Base-by-base conservation (phyloP, 306 rosid species). In the Glycyrrhiza uralensis region DNA sequence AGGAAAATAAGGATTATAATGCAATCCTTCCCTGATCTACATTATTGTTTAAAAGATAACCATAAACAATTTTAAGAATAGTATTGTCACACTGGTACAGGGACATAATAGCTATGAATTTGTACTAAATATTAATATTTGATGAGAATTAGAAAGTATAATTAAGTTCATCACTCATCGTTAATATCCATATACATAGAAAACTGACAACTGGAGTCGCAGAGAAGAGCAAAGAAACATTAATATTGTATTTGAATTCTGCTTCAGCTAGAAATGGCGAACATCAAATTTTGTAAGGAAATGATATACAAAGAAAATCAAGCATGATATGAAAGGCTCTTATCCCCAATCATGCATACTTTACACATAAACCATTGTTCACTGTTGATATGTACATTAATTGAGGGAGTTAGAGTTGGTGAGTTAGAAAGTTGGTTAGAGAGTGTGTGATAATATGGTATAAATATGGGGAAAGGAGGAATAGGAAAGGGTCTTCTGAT, bases 1-100 rank as follows among this genome's bases (percentile, higher is more conserved):
- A 75, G 97, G 97, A 69, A 94, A 94, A 76, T 94, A 94, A 50
- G 99, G 99, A 66, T 94, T 91, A 71, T 94, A 94, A 80, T 94
- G 92, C 80, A 94, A 71, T 38, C 98, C 98, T 0, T 94, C 98
- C 74, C 98, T 89, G 46, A 94, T 94, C 98, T 91, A 81, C 78
- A 85, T 66, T 47, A 83, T 60, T 80, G 83, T 80, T 60, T 20
- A 26, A 28, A 59, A 39, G 19, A 46, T 38, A 72, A 22, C 47
- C 33, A 32, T 50, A 23, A 56, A 56, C 18, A 74, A 13, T 36
- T 28, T 60, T 5, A 19, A 52, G 69, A 51, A 46, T 29, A 20
- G 19, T 28, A 61, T 38, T 26, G 59, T 1, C 20, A 44, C 32
- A n/a, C n/a, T 3, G 44, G 15, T 54, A 30, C 15, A 41, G 46